Base-by-base conservation (phyloP, 2,329 filamentous ascomycete species). In the Talaromyces piceae region DNA sequence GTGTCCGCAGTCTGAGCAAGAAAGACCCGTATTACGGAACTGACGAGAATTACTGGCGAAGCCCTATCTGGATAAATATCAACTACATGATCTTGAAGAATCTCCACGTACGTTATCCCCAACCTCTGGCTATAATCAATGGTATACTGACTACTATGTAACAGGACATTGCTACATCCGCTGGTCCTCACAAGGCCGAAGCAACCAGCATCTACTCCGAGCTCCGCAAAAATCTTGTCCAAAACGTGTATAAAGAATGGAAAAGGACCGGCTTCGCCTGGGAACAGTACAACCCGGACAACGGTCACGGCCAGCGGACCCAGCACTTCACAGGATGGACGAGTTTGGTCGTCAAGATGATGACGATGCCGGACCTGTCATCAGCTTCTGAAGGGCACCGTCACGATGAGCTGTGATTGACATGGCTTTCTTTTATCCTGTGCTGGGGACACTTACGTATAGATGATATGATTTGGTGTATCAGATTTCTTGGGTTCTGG, bases 291-390 rank as follows among this genome's bases (percentile, higher is more conserved):
- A 88, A 95, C 67, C 89, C 91, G 0, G 89, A 95, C 61, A 95
- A 88, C 3, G 93, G 93, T 43, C 80, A 81, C 49, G 93, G 93
- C n/a, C 91, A 97, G 75, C 80, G 93, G 39, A 97, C 91, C 4
- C 90, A 96, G 76, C 91, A 97, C 70, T 98, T 98, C 67, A 96
- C 93, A 0, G 93, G 93, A 47, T 98, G 93, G 93, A 98, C 93
- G n/a, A 95, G 89, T 67, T 75, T 97, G 70, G 88, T 97, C 45
- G 91, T 97, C 43, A 96, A 95, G 76, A 88, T 98, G 59, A 95
- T 97, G 90, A 82, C 83, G 44, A 91, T 98, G 88, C 87, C 89
- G 5, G 86, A 94, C 59, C 63, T 88, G 39, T 59, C 59, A 33
- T 56, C 58, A 23, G 47, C 49, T 30, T 57, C 57, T 47, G 60